Evolutionary conservation across 2,329 filamentous ascomycete genomes (phyloP), one percentile per base, ranked within the genome.

Genomic region (Fusarium sp.): DNA sequence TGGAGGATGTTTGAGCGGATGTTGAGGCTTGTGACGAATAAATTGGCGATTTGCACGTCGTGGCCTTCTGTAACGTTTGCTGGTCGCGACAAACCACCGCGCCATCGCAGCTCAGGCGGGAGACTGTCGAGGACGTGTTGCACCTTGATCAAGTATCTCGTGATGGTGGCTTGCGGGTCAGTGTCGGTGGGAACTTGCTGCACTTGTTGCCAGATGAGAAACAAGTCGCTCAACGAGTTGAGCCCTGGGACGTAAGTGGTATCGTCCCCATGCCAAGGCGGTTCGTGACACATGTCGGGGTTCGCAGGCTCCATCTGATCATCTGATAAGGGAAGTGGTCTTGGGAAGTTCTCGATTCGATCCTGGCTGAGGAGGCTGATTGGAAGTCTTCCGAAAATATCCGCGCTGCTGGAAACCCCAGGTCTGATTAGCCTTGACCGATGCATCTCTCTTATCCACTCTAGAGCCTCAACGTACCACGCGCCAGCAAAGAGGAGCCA

Each of bases 1-100:
- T 79, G 77, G 8, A 80, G 67, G 7, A 80, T 62, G 33, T 79
- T 79, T 4, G 79, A 80, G 7, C 77, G 73, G 2, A 80, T 73
- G 22, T 78, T 74, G 8, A 80, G 71, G 45, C 77, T 78, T 22
- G 79, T 80, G 33, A 80, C 73, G 47, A 79, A 77, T 6, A 80
- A 59, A 56, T 80, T 79, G 10, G 74, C 79, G 8, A 77, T 75
- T 20, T 80, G 79, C 4, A 75, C 77, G 40, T 79, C 76, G 44
- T 80, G 79, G 5, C 78, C 77, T 13, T 75, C 70, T 0, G 77
- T 79, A 2, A 73, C 71, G 13, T 60, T 56, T 0, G 69, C 44
- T 0, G 75, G 75, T 2, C 77, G 73, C 0, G 78, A 78, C 2
- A 79, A 54, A 0, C 78, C 77, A 4, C 78, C 78, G 1, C 78